Evolutionary conservation across 345 rosid species (phyloP).

Genomic region (Crucihimalaya himalaica): DNA sequence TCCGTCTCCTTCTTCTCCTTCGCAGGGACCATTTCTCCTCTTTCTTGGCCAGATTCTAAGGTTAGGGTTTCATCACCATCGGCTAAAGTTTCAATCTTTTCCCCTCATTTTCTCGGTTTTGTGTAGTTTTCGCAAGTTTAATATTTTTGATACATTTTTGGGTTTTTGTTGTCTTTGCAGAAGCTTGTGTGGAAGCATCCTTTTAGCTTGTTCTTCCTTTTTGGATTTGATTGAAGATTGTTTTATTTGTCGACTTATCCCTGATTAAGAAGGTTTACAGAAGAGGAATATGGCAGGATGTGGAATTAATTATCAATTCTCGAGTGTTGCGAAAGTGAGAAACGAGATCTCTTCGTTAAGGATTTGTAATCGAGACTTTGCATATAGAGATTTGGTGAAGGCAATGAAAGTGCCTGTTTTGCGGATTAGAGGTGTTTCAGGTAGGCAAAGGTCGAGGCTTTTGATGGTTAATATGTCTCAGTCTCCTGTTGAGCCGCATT

Average conservation of each 20-base stretch:
- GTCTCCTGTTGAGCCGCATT: conserved; percentile 43
- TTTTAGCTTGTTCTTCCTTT: neutral
- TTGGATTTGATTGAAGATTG: conserved; percentile 16
- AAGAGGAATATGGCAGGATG: conserved; percentile 48
- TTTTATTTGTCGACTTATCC: conserved; percentile 43
- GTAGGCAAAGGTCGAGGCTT: conserved; percentile 43
- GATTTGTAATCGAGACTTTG: conserved; percentile 36
- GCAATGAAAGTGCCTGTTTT: conserved; percentile 35
- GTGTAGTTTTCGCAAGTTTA: neutral
- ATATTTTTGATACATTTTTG: neutral
- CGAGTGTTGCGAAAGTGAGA: conserved; percentile 34
- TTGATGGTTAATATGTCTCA: conserved; percentile 47
- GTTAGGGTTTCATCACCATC: conserved; percentile 4
- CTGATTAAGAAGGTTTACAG: conserved; percentile 10
- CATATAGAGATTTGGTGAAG: conserved; percentile 27
- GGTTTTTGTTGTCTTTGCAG: conserved; percentile 24
- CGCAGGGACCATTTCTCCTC: conserved; percentile 16
- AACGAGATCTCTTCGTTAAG: conserved; percentile 35
- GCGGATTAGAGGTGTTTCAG: conserved; percentile 27
- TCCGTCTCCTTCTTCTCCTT: conserved; percentile 27
- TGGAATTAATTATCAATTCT: conserved; percentile 41
- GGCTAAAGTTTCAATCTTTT: conserved; percentile 10
- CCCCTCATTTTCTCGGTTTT: neutral
- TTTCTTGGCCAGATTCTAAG: conserved; percentile 20
- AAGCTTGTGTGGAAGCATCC: conserved; percentile 4